Percentiles rank a stretch among this genome's conserved stretches.
Evolutionary conservation across 106 monocot species (phyloP).

Genomic region (Dendrobium nobile): DNA sequence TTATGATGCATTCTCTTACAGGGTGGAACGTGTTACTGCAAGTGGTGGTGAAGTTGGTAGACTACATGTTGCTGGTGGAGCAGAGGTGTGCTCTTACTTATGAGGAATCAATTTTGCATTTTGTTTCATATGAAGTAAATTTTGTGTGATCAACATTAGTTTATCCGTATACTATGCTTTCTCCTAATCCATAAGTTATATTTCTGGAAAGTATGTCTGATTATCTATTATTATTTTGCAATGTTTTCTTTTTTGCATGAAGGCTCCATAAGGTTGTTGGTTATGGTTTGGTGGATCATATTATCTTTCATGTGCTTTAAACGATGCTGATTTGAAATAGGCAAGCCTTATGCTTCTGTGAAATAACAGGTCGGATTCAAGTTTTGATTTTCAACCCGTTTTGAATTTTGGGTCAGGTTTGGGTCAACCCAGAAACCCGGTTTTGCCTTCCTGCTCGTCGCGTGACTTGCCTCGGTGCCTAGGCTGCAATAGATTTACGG

Average conservation of each 20-base stretch:
- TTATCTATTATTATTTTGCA: neutral
- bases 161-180: neutral
- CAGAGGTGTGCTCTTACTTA: slow-evolving; percentile 43
- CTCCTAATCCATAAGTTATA: neutral
- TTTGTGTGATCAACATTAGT: neutral
- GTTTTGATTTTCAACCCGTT: no score
- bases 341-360: no score
- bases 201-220: neutral
- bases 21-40: slow-evolving; percentile 70
- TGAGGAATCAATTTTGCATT: neutral
- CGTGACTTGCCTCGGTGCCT: no score
- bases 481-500: no score
- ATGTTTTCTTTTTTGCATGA: neutral
- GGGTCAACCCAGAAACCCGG: no score
- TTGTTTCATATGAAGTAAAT: neutral
- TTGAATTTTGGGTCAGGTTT: no score
- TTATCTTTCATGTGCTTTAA: neutral
- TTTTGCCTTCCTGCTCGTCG: no score
- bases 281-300: neutral
- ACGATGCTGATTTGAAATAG: no score
- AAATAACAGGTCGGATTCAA: no score
- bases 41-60: slow-evolving; percentile 92
- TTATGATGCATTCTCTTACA: slow-evolving; percentile 14
- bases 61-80: slow-evolving; percentile 64
- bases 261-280: neutral